Conservation (phyloP, 2,329 filamentous ascomycete genomes). For the Phialocephala subalpina region DNA sequence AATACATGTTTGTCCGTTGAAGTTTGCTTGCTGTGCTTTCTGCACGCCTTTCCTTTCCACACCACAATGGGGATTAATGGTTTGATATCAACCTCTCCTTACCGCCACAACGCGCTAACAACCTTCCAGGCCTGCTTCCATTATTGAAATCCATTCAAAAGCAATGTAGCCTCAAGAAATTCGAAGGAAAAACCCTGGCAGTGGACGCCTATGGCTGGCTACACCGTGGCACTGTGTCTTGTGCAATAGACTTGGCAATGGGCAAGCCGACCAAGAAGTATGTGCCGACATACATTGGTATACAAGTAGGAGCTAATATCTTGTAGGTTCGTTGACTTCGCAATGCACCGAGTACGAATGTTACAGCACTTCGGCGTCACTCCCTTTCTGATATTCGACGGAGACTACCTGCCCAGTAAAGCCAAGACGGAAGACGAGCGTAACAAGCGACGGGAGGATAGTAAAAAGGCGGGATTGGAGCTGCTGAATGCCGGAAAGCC, state of each 20-base stretch:
- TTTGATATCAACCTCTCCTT: conserved; percentile 11
- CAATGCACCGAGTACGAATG: conserved; percentile 92
- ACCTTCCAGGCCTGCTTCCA: conserved; percentile 76
- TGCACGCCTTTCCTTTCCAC: conserved; percentile 27
- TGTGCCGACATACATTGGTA: conserved; percentile 41
- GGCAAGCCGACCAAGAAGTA: conserved; percentile 89
- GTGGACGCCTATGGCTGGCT: conserved; percentile 99
- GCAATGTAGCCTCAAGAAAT: conserved; percentile 86
- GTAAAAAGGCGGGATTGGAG: conserved; percentile 78
- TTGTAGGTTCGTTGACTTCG: conserved; percentile 84
- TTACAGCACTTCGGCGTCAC: conserved; percentile 90
- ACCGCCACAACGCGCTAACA: not conserved
- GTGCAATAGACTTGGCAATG: conserved; percentile 88
- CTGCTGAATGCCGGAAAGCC: conserved; percentile 83
- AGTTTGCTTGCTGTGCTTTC: conserved; percentile 33
- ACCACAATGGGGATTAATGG: conserved; percentile 42
- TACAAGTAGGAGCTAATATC: conserved; percentile 13
- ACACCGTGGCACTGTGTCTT: conserved; percentile 89
- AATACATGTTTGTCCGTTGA: conserved; percentile 32
- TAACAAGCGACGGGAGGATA: conserved; percentile 77
- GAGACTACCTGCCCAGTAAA: conserved; percentile 94
- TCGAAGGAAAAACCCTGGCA: conserved; percentile 86
- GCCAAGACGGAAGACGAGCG: conserved; percentile 83
- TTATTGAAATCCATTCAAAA: conserved; percentile 97
- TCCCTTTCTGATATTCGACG: conserved; percentile 97